These are phyloP conservation scores for Stagonosporopsis vannaccii DNA, from an alignment of 2,329 filamentous ascomycete genomes.

Conservation along the genomic window DNA sequence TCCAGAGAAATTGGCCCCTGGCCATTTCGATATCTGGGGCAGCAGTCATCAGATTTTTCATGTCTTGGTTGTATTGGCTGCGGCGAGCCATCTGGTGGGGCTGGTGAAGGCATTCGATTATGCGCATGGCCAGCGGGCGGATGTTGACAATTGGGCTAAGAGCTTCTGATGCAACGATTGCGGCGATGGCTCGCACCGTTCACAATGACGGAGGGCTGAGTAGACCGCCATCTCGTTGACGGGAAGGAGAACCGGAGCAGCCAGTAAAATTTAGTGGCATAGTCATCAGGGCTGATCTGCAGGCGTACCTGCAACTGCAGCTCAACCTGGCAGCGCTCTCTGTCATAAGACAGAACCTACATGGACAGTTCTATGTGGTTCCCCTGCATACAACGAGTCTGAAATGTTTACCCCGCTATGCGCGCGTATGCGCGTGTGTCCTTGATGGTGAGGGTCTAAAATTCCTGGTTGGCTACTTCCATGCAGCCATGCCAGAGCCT, in stretches of 20 bases:
- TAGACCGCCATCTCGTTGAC: background rate
- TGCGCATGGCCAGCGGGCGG: slow-evolving; percentile 62
- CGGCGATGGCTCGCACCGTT: too few species aligned
- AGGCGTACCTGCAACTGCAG: background rate
- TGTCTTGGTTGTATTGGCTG: slow-evolving; percentile 83
- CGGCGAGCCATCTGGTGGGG: slow-evolving; percentile 79
- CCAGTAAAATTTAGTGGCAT: too few species aligned
- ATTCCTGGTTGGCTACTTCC: background rate
- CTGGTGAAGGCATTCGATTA: slow-evolving; percentile 86
- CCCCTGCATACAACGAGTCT: background rate
- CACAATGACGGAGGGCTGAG: background rate
- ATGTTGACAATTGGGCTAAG: background rate
- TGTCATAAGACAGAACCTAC: background rate
- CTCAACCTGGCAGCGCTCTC: background rate
- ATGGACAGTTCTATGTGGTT: background rate
- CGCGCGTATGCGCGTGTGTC: background rate
- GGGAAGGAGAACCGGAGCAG: background rate
- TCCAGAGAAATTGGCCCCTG: slow-evolving; percentile 81
- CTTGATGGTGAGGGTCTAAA: background rate
- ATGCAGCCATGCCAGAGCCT: background rate
- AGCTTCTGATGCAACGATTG: background rate
- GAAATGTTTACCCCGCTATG: slow-evolving; percentile 1
- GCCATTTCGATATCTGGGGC: slow-evolving; percentile 87
- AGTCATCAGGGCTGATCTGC: background rate
- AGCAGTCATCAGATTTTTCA: slow-evolving; percentile 98